Conservation (phyloP, 164 flowering plant species). For the Dillenia suffruticosa region DNA sequence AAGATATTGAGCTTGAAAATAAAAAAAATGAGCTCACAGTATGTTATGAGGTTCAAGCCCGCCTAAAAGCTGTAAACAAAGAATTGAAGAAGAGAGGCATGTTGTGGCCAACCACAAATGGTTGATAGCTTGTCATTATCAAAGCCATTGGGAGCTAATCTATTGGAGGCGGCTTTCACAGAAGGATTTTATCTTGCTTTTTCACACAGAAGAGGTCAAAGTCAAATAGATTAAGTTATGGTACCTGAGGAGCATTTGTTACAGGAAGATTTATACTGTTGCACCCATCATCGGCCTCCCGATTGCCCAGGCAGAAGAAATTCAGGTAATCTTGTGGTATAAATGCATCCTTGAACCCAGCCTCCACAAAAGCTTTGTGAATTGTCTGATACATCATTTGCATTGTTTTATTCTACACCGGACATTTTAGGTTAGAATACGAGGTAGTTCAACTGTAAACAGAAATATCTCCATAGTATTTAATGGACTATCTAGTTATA, state of each 20-base stretch:
- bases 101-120: no score
- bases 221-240: neutral
- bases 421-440: no score
- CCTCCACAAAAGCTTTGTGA: conserved; percentile 84
- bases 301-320: conserved; percentile 94
- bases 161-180: no score
- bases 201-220: no score
- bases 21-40: neutral
- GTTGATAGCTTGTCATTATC: no score
- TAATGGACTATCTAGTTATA: no score
- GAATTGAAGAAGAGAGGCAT: no score
- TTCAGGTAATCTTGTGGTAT: conserved; percentile 81
- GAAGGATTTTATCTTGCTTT: no score
- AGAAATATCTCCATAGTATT: no score
- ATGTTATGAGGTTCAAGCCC: neutral
- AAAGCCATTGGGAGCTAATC: no score
- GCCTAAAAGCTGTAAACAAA: conserved; percentile 1
- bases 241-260: conserved; percentile 71
- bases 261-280: conserved; percentile 35
- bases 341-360: conserved; percentile 72
- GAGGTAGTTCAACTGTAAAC: no score
- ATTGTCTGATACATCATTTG: conserved; percentile 98
- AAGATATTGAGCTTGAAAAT: neutral
- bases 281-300: conserved; percentile 52
- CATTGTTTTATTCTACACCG: conserved; percentile 86